These are phyloP conservation scores for Verticillium longisporum DNA, from an alignment of 2,329 filamentous ascomycete species.

Conservation along the genomic window DNA sequence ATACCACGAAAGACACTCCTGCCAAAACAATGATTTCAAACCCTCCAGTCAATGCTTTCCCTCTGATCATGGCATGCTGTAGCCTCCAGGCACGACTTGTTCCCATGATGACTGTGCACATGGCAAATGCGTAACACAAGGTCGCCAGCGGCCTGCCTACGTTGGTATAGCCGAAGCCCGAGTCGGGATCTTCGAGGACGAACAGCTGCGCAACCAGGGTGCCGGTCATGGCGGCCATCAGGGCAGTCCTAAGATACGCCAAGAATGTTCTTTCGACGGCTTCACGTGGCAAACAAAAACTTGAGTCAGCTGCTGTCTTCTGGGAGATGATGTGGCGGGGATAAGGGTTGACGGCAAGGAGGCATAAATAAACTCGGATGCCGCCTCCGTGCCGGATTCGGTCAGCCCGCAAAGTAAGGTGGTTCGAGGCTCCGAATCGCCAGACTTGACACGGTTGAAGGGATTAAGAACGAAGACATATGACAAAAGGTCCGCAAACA, in stretches of 20 bases:
- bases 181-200: conserved; percentile 34
- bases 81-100: conserved; percentile 22
- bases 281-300: conserved; percentile 21
- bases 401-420: background rate
- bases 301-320: background rate
- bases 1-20: conserved; percentile 7
- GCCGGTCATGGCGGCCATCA: conserved; percentile 61
- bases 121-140: conserved; percentile 31
- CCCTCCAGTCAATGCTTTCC: conserved; percentile 22
- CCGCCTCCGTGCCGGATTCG: background rate
- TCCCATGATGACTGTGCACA: conserved; percentile 25
- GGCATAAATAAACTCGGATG: background rate
- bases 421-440: background rate
- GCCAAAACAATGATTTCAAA: conserved; percentile 17
- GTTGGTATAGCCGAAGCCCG: conserved; percentile 48
- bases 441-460: background rate
- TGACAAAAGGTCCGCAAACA: background rate
- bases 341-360: background rate
- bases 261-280: conserved; percentile 71
- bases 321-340: background rate
- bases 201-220: conserved; percentile 63
- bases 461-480: background rate
- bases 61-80: conserved; percentile 20
- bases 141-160: conserved; percentile 53
- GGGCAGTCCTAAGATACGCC: conserved; percentile 63